A percentile compares a stretch with the other conserved stretches of the same genome.
Evolutionary conservation across 2,329 filamentous ascomycete species (phyloP).

Genomic region (Colletotrichum phormii): DNA sequence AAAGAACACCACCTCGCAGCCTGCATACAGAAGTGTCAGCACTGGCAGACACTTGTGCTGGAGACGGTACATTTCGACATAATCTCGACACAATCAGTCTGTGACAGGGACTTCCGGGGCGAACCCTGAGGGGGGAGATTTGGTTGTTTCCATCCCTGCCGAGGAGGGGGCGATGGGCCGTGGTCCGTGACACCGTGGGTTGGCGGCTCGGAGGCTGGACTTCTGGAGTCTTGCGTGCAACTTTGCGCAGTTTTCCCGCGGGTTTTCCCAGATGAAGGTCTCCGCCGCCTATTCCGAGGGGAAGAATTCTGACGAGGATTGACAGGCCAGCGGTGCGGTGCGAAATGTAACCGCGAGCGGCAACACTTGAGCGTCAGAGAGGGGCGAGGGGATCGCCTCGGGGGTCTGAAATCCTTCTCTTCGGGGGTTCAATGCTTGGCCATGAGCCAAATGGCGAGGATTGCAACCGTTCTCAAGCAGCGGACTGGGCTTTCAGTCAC

Average conservation of each 20-base stretch:
- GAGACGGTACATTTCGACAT: slow-evolving; percentile 14
- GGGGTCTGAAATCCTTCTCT: slow-evolving; percentile 33
- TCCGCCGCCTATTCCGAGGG: slow-evolving; percentile 24
- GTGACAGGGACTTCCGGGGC: slow-evolving; percentile 26
- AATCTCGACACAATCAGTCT: slow-evolving; percentile 35
- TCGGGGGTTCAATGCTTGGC: slow-evolving; percentile 29
- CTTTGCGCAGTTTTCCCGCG: slow-evolving; percentile 27
- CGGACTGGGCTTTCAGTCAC: neutral
- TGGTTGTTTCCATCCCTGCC: neutral
- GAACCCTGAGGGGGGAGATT: slow-evolving; percentile 26
- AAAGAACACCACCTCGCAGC: neutral
- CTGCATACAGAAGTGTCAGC: neutral
- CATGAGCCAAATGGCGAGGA: slow-evolving; percentile 17
- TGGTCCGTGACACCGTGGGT: neutral
- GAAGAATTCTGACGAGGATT: slow-evolving; percentile 4
- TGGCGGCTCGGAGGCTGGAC: neutral
- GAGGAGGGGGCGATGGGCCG: neutral
- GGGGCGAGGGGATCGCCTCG: slow-evolving; percentile 28
- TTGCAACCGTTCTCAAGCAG: neutral
- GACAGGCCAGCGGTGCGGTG: neutral
- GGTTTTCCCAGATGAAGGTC: slow-evolving; percentile 17
- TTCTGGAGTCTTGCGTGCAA: neutral
- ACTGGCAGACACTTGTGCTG: neutral
- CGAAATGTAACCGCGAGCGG: slow-evolving; percentile 6
- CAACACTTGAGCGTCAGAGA: neutral